Evolutionary conservation across 2,329 filamentous ascomycete genomes (phyloP), one percentile per base, ranked within the genome.

Genomic region (Penicillium brasilianum): DNA sequence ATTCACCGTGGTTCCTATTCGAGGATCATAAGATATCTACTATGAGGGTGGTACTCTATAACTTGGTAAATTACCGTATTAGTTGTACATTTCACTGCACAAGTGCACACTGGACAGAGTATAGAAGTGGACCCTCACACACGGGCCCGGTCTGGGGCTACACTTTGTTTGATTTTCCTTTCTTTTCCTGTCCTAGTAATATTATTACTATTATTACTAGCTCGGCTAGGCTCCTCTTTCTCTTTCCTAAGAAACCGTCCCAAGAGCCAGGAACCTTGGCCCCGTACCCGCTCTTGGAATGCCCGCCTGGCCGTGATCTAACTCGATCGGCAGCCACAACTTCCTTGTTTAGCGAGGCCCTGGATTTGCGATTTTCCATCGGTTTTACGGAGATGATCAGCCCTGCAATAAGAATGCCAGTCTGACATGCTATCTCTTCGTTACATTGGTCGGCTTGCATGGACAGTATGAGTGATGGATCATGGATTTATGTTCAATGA

Each of bases 211-310:
- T 41, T 18, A 18, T 41, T 41, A 18, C 37, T 41, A 41, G 37
- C 9, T 46, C 14, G 25, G 20, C 16, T 28, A 46, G 22, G 25
- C 43, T 28, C 43, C 22, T 46, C 20, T 25, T 25, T 11, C 14
- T 39, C 16, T 13, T 34, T 44, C 30, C 18, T 55, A 48, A 54
- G 30, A 50, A 44, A 44, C 25, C 25, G 41, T 53, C 58, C 58
- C 60, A 64, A 65, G 54, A 61, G 50, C 55, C 65, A 65, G 62
- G 64, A 64, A 63, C 60, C 60, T 66, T 64, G 61, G 61, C 61
- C 43, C 46, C 55, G 58, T 60, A 61, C 57, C 62, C 63, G 57
- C 58, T 61, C 61, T 37, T 57, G 58, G 65, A 66, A 65, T 68
- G 64, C 53, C 55, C 41, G 34, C 39, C 48, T 60, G 41, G 53